phyloP scores from a whole-genome alignment of 148 eudicot species.

The Chenopodium album region DNA sequence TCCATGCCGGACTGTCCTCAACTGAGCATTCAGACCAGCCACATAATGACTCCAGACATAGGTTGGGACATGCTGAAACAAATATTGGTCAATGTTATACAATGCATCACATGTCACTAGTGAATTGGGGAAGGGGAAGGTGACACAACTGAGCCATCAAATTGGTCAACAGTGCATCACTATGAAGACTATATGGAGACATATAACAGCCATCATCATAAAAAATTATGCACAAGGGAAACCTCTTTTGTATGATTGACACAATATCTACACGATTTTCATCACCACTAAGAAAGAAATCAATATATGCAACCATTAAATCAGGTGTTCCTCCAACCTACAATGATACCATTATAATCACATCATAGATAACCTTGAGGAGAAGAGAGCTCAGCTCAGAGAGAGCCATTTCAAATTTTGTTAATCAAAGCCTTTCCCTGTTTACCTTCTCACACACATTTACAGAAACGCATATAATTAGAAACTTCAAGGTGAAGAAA shows the following conservation, averaged over 20 bases:
- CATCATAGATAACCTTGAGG: slow-evolving; percentile 1
- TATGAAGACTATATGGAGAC: slow-evolving; percentile 80
- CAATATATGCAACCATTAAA: slow-evolving; percentile 73
- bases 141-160: slow-evolving; percentile 70
- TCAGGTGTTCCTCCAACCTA: slow-evolving; percentile 93
- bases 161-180: slow-evolving; percentile 62
- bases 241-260: slow-evolving; percentile 67
- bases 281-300: slow-evolving; percentile 88
- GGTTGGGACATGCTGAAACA: slow-evolving; percentile 71
- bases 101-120: neutral
- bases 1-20: slow-evolving; percentile 68
- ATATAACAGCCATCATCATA: slow-evolving; percentile 90
- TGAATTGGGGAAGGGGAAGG: neutral
- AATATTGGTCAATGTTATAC: neutral
- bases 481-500: neutral
- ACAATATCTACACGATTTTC: slow-evolving; percentile 79
- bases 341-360: slow-evolving; percentile 19
- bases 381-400: neutral
- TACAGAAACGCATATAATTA: neutral
- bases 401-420: neutral
- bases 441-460: neutral
- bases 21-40: slow-evolving; percentile 78
- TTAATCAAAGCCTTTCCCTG: neutral
- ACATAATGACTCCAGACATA: slow-evolving; percentile 78
- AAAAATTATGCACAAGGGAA: slow-evolving; percentile 82